These are phyloP conservation scores for Wickerhamiella dianesei DNA, from an alignment of 805 yeast genomes.

Conservation along the genomic window DNA sequence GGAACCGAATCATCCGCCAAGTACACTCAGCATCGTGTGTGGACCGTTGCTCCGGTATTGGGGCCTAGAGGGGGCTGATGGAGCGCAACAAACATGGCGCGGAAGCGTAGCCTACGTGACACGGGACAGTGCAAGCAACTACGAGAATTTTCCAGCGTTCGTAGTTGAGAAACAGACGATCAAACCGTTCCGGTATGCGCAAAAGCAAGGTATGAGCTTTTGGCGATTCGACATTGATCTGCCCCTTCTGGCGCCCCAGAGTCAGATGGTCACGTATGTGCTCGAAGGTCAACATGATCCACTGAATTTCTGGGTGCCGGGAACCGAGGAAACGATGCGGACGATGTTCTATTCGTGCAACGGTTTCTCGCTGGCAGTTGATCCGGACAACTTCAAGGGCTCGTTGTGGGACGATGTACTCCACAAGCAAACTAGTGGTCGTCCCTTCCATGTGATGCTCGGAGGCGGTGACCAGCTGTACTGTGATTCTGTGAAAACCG, in stretches of 20 bases:
- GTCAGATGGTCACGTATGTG: constrained; percentile 50
- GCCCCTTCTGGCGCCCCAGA: constrained; percentile 30
- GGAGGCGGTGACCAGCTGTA: constrained; percentile 98
- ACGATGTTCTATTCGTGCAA: constrained; percentile 77
- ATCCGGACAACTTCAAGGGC: constrained; percentile 52
- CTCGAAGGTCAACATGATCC: constrained; percentile 36
- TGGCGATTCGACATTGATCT: constrained; percentile 53
- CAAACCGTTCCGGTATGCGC: constrained; percentile 31
- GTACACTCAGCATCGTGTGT: constrained; percentile 17
- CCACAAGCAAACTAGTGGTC: constrained; percentile 42
- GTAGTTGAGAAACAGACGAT: constrained; percentile 29
- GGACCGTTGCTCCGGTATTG: constrained; percentile 69
- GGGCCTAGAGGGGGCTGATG: constrained; percentile 39
- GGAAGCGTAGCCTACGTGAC: constrained; percentile 58
- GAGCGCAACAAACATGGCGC: constrained; percentile 36
- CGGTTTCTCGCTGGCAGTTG: constrained; percentile 69
- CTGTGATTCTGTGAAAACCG: constrained; percentile 62
- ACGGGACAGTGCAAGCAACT: constrained; percentile 27
- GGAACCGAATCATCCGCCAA: constrained; percentile 9
- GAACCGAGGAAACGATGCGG: constrained; percentile 55
- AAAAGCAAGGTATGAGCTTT: constrained; percentile 33
- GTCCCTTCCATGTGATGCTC: constrained; percentile 78
- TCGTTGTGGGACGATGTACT: constrained; percentile 81
- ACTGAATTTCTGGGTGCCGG: constrained; percentile 60
- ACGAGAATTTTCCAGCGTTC: constrained; percentile 21